A percentile compares a stretch with the other conserved stretches of the same genome.
phyloP scores from a whole-genome alignment of 2,329 filamentous ascomycete species.

The Stylonectria norvegica region DNA sequence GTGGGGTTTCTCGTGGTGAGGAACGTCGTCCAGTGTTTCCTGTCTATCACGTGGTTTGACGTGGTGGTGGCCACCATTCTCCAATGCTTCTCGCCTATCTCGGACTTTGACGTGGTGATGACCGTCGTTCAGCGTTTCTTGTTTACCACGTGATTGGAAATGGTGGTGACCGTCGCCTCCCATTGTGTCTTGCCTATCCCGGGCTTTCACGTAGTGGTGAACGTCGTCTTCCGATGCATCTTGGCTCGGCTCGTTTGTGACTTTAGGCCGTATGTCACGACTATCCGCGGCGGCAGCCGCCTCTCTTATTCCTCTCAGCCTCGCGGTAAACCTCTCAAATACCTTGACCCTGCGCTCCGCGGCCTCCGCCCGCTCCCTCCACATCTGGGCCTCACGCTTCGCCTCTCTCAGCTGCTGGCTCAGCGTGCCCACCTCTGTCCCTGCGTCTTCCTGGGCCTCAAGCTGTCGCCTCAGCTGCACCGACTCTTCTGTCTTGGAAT shows the following conservation, averaged over 20 bases:
- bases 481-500: conserved; percentile 44
- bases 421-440: conserved; percentile 43
- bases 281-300: conserved; percentile 7
- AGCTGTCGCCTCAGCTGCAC: conserved; percentile 44
- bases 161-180: too few relatives aligned
- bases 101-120: too few relatives aligned
- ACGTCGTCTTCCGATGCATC: not conserved
- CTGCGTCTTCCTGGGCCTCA: conserved; percentile 41
- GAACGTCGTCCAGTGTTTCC: too few relatives aligned
- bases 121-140: too few relatives aligned
- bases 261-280: not conserved
- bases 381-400: conserved; percentile 36
- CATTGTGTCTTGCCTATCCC: too few relatives aligned
- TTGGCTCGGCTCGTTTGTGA: not conserved
- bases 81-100: conserved; percentile 1
- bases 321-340: conserved; percentile 42
- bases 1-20: too few relatives aligned
- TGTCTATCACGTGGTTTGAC: too few relatives aligned
- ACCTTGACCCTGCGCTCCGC: conserved; percentile 52
- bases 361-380: conserved; percentile 53
- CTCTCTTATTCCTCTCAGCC: conserved; percentile 32
- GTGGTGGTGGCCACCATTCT: not conserved
- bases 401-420: conserved; percentile 46
- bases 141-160: too few relatives aligned
- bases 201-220: not conserved